Base-by-base conservation (phyloP, 371 early-diverging fungal species). In the Fennellomyces sp. region DNA sequence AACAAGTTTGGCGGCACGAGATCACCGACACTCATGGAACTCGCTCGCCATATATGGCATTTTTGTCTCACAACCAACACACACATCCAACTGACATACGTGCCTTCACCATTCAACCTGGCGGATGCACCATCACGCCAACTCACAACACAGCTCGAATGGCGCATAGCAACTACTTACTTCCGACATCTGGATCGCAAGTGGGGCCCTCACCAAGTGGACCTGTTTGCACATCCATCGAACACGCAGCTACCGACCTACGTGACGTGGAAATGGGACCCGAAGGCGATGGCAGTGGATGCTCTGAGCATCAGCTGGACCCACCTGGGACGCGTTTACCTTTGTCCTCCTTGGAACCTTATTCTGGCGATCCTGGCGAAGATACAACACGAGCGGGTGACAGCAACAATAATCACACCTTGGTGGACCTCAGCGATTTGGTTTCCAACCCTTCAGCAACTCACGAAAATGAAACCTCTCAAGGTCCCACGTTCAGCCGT, bases 1-100 rank as follows among this genome's bases (percentile, higher is more conserved):
- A 64, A 65, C 60, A 55, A 64, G 29, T 72, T 72, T 31, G 73
- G 63, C 1, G 68, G 69, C 10, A 74, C 69, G 2, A 19, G 64
- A 26, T 67, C 62, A 1, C 66, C 63, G 6, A 27, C 23, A 5
- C 39, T 68, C 21, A 63, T 64, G 58, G 0, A 56, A 3, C 52
- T 65, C 3, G 61, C 61, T 33, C 39, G 39, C 12, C 49, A 23
- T 7, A 60, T 73, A 23, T 69, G 67, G 69, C 23, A 42, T 2
- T 38, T 45, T 31, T 69, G 70, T 54, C 61, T 68, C 2, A 3
- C 10, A 30, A 65, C 64, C 17, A 55, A 50, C 21, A 64, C 66
- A 5, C 33, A 66, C 26, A 30, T 68, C 17, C 55, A 58, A 13
- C 58, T 64, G 23, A 61, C 62, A 21, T 74, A 66, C 41, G 56